Evolutionary conservation across 2,329 filamentous ascomycete species (phyloP).

Genomic region (Trichoderma hamatum): DNA sequence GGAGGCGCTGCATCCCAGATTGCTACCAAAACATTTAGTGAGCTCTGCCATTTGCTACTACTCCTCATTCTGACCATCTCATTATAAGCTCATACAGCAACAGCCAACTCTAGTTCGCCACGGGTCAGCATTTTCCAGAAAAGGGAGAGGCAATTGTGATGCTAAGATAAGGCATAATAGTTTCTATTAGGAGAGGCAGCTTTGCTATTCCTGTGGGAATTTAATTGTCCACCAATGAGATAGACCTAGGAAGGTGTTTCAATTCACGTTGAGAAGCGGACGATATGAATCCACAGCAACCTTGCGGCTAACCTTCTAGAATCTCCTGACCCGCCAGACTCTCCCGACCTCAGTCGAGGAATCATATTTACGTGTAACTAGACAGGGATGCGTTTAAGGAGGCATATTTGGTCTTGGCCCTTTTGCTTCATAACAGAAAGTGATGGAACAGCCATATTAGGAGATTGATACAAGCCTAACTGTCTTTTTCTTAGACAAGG

Average conservation of each 20-base stretch:
- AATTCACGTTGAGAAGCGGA: not conserved
- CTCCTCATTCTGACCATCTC: not conserved
- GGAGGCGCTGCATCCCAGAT: not conserved
- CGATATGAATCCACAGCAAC: not conserved
- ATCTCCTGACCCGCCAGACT: too few species aligned
- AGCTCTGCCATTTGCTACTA: not conserved
- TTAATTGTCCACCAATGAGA: constrained; percentile 5
- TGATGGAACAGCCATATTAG: not conserved
- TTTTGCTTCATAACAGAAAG: not conserved
- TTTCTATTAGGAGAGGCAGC: not conserved
- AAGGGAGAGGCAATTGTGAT: not conserved
- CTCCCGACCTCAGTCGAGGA: not conserved
- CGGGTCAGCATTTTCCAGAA: not conserved
- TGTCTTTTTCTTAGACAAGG: not conserved
- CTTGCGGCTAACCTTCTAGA: not conserved
- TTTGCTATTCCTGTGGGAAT: not conserved
- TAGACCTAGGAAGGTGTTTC: not conserved
- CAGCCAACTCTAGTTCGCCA: not conserved
- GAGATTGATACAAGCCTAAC: not conserved
- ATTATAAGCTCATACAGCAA: not conserved
- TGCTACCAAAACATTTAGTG: not conserved
- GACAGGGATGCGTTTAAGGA: not conserved
- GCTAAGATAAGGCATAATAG: not conserved
- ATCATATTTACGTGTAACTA: not conserved
- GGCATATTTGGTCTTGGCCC: not conserved